Evolutionary conservation across 2,329 filamentous ascomycete species (phyloP).

Genomic region (Arthrobotrys iridis): DNA sequence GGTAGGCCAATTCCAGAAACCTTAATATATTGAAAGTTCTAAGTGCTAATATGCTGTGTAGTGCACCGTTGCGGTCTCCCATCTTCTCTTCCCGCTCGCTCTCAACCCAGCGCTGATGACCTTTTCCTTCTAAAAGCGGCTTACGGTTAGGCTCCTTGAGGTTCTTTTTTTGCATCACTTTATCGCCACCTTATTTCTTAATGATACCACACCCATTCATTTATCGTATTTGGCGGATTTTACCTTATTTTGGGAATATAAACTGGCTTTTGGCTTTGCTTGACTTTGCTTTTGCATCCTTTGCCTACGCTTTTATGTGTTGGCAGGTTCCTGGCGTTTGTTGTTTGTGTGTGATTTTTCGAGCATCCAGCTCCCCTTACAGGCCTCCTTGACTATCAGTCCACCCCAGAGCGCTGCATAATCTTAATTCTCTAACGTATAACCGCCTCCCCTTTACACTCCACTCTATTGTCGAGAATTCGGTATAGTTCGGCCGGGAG

Average conservation of each 20-base stretch:
- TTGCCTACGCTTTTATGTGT: slow-evolving; percentile 15
- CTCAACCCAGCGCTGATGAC: slow-evolving; percentile 72
- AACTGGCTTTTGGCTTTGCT: slow-evolving; percentile 17
- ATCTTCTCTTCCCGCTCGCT: slow-evolving; percentile 76
- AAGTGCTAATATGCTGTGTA: slow-evolving; percentile 3
- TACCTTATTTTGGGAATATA: slow-evolving; percentile 46
- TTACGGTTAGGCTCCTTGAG: neutral
- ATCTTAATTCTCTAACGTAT: slow-evolving; percentile 43
- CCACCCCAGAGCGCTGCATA: slow-evolving; percentile 26
- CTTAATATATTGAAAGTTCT: neutral
- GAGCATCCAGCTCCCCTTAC: slow-evolving; percentile 21
- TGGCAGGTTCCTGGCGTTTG: slow-evolving; percentile 45
- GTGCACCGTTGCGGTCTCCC: slow-evolving; percentile 71
- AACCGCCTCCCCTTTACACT: neutral
- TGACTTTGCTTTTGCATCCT: slow-evolving; percentile 12
- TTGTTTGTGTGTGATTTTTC: slow-evolving; percentile 33
- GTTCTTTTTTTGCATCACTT: slow-evolving; percentile 12
- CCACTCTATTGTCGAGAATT: slow-evolving; percentile 7
- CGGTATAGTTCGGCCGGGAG: neutral
- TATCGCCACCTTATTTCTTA: slow-evolving; percentile 19
- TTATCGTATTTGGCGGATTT: slow-evolving; percentile 17
- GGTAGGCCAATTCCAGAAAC: slow-evolving; percentile 61
- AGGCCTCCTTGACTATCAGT: slow-evolving; percentile 14
- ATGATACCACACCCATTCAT: slow-evolving; percentile 50
- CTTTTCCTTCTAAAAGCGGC: slow-evolving; percentile 61